A percentile compares a stretch with the other conserved stretches of the same genome.
Conservation (phyloP, 306 rosid genomes). For the Dalbergia cultrata region DNA sequence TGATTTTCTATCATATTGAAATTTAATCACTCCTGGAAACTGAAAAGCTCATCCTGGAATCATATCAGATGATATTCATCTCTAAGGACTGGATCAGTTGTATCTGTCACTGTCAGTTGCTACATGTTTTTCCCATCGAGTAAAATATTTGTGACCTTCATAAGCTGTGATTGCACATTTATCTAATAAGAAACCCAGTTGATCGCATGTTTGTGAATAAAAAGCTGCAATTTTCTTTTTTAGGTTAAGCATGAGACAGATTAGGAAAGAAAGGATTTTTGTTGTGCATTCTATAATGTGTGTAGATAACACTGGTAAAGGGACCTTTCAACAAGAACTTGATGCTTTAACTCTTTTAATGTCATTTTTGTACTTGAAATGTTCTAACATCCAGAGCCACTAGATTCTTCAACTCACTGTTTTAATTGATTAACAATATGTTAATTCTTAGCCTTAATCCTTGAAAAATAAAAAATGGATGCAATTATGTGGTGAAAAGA, state of each 20-base stretch:
- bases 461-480: not conserved
- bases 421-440: not conserved
- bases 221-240: not conserved
- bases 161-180: not conserved
- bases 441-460: not conserved
- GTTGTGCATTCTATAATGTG: slow-evolving; percentile 21
- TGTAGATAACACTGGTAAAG: not conserved
- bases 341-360: not conserved
- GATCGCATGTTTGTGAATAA: not conserved
- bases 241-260: slow-evolving; percentile 1
- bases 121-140: slow-evolving; percentile 13
- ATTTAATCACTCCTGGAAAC: slow-evolving; percentile 4
- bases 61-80: slow-evolving; percentile 20
- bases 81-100: slow-evolving; percentile 4
- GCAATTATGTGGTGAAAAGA: not conserved
- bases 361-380: not conserved
- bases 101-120: not conserved
- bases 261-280: slow-evolving; percentile 7
- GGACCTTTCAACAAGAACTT: not conserved
- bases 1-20: not conserved
- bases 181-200: not conserved
- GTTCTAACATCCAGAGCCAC: not conserved
- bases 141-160: not conserved
- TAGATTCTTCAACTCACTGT: not conserved
- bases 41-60: slow-evolving; percentile 7